phyloP scores from a whole-genome alignment of 2,329 filamentous ascomycete genomes.

The Sporothrix luriei region DNA sequence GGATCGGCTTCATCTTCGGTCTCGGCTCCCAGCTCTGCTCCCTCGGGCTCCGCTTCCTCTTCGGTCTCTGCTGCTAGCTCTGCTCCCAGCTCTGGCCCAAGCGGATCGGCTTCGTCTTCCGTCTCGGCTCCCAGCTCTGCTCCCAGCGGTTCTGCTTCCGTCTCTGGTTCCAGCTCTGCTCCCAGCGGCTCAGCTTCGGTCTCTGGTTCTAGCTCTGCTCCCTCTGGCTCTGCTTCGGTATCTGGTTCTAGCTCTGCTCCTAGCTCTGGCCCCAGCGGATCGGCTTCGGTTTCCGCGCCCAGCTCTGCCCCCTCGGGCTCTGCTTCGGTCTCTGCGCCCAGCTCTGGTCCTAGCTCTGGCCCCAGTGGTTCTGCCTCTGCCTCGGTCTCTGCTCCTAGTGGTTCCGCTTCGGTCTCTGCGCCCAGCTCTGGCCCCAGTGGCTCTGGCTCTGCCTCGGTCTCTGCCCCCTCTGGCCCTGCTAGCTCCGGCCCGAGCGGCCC shows the following conservation, averaged over 20 bases:
- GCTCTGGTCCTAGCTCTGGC: slow-evolving; percentile 5
- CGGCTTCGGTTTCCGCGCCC: background rate
- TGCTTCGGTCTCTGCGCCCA: background rate
- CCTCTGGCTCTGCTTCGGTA: slow-evolving; percentile 31
- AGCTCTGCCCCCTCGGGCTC: background rate
- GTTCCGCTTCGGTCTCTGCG: slow-evolving; percentile 25
- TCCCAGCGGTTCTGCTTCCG: slow-evolving; percentile 3
- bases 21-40: background rate
- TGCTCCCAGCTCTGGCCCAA: too few species aligned
- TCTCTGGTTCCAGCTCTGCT: slow-evolving; percentile 18
- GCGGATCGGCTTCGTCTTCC: too few species aligned
- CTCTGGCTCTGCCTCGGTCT: background rate
- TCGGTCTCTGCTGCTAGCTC: background rate
- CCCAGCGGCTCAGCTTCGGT: background rate
- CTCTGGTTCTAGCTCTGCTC: background rate
- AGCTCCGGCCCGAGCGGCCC: slow-evolving; percentile 33
- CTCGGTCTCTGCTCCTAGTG: background rate
- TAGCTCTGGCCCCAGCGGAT: too few species aligned
- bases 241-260: background rate
- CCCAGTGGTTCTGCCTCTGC: background rate
- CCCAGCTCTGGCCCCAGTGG: background rate
- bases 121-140: background rate
- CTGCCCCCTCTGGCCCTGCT: slow-evolving; percentile 27
- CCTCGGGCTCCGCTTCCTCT: too few species aligned
- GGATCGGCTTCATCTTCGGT: background rate